Percentiles rank a stretch among this genome's conserved stretches.
phyloP scores from a whole-genome alignment of 78 protist species.

The Pigoraptor vietnamica region DNA sequence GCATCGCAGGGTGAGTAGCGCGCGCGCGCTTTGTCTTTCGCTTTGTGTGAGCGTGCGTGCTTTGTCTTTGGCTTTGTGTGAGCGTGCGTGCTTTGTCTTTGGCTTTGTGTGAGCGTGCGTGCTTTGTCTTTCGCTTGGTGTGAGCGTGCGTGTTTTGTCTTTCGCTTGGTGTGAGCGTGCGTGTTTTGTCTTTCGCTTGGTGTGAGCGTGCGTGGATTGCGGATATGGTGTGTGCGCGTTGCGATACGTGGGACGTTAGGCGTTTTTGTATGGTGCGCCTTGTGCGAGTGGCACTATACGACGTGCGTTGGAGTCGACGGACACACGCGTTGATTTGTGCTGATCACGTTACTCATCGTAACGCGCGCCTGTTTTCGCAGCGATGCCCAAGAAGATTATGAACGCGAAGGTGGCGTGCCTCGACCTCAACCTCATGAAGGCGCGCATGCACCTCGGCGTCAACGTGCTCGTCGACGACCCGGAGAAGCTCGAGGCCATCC shows the following conservation, averaged over 20 bases:
- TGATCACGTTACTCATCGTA: too few species aligned
- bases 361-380: not conserved
- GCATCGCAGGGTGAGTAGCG: constrained; percentile 74
- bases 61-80: not conserved
- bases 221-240: too few species aligned
- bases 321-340: not conserved
- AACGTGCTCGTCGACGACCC: constrained; percentile 87
- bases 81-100: not conserved
- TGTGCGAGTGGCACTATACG: too few species aligned
- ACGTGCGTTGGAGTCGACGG: not conserved
- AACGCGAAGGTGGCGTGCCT: constrained; percentile 96
- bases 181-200: not conserved
- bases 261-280: too few species aligned
- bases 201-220: too few species aligned
- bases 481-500: constrained; percentile 68
- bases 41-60: not conserved
- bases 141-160: too few species aligned
- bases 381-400: constrained; percentile 82
- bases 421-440: constrained; percentile 87
- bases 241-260: too few species aligned
- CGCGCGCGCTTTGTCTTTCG: not conserved
- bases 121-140: not conserved
- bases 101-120: not conserved
- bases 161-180: too few species aligned
- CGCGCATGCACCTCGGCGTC: constrained; percentile 78